Evolutionary conservation across 768 basidiomycete genomes (phyloP), one percentile per base, ranked within the genome.

Genomic region (Coprinopsis marcescibilis): DNA sequence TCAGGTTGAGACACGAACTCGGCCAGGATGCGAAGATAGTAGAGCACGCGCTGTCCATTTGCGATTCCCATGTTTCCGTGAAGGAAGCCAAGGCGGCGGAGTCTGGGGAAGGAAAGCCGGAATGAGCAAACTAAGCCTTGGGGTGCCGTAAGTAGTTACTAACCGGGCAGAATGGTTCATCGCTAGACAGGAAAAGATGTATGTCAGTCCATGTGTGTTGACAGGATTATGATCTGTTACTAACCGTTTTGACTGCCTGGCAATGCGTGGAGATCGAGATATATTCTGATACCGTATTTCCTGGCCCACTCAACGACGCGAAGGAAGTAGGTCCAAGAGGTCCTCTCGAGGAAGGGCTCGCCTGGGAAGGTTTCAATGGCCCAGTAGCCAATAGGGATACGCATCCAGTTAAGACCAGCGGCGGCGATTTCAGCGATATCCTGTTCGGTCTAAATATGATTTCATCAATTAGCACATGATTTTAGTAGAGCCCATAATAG

Each of bases 211-310:
- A n/a, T n/a, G n/a, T n/a, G n/a, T n/a, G n/a, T n/a, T n/a, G n/a
- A n/a, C n/a, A n/a, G n/a, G n/a, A n/a, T n/a, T n/a, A n/a, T n/a
- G n/a, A n/a, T n/a, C n/a, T n/a, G n/a, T n/a, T n/a, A n/a, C n/a
- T n/a, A n/a, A n/a, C 84, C 87, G 60, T 87, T 88, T 57, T 89
- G 87, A 38, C 78, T 80, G 32, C 91, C 90, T 24, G 90, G 89
- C 20, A 83, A 70, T 3, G 85, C 74, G 60, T 89, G 87, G 26
- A 90, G 64, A 65, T 94, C 92, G 11, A 94, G 67, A 56, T 79
- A 79, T 45, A 94, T 79, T 21, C 91, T 76, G n/a, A 94, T 54
- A 1, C 91, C 91, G 60, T 94, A 94, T 64, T 96, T 94, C 42
- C 91, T 73, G 11, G 81, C 83, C 92, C 92, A 96, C 2, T 70